Percentiles rank a stretch among this genome's conserved stretches.
Evolutionary conservation across 768 basidiomycete species (phyloP).

Genomic region (Phanerodontia chrysosporium): DNA sequence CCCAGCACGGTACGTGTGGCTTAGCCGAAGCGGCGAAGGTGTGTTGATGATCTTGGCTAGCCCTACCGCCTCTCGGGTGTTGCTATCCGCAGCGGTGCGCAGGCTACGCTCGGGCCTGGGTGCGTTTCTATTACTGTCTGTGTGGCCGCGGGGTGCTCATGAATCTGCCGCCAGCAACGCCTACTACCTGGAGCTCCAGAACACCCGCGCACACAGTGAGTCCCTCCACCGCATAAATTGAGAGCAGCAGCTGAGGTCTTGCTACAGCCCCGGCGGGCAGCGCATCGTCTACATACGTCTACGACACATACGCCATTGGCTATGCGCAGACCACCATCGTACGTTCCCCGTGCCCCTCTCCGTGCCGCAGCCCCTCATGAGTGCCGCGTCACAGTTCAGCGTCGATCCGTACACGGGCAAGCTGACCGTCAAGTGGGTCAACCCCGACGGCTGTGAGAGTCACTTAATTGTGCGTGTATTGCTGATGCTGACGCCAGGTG

Average conservation of each 20-base stretch:
- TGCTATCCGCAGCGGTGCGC: constrained; percentile 13
- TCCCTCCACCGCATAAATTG: neutral
- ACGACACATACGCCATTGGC: constrained; percentile 18
- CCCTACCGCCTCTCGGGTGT: constrained; percentile 13
- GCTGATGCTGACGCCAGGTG: neutral
- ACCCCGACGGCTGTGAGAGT: constrained; percentile 19
- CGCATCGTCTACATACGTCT: constrained; percentile 11
- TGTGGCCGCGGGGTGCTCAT: too few species aligned
- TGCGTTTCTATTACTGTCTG: neutral
- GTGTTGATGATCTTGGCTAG: neutral
- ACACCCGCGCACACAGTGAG: constrained; percentile 14
- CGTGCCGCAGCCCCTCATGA: neutral
- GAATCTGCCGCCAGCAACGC: constrained; percentile 1
- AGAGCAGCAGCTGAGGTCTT: neutral
- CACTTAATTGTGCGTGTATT: neutral
- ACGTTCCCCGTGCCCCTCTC: neutral
- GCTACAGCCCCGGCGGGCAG: constrained; percentile 11
- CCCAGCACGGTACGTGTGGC: constrained; percentile 7
- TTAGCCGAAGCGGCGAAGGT: neutral
- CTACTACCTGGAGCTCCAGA: constrained; percentile 13
- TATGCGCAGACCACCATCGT: constrained; percentile 19
- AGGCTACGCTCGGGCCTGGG: constrained; percentile 17
- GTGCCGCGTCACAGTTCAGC: constrained; percentile 6
- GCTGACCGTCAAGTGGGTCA: constrained; percentile 17
- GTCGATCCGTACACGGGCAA: constrained; percentile 12